These are phyloP conservation scores for Solanum arcanum DNA, from an alignment of 257 asterid genomes.

Conservation along the genomic window DNA sequence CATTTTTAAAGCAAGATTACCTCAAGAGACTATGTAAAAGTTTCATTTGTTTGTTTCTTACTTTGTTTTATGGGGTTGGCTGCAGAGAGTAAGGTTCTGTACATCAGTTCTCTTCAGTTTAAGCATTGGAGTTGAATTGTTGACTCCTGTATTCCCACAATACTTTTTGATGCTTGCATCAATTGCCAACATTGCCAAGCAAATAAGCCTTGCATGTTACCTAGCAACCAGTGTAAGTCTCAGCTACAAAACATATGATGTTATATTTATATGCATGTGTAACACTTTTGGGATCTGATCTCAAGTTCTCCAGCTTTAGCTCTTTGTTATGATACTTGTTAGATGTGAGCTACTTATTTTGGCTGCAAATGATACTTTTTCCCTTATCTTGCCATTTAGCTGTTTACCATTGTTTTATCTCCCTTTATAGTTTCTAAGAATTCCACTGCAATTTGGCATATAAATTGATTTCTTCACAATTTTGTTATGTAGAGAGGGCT, in stretches of 20 bases:
- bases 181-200: slow-evolving; percentile 90
- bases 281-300: not conserved
- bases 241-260: not conserved
- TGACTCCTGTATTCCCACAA: slow-evolving; percentile 79
- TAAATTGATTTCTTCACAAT: not conserved
- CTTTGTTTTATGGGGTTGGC: slow-evolving; percentile 3
- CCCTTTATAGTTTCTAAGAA: not conserved
- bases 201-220: slow-evolving; percentile 84
- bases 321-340: not conserved
- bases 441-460: not conserved
- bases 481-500: not conserved
- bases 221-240: slow-evolving; percentile 88
- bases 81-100: slow-evolving; percentile 87
- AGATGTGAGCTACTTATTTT: not conserved
- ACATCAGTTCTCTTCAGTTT: slow-evolving; percentile 80
- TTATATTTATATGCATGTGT: not conserved
- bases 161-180: slow-evolving; percentile 91
- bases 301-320: not conserved
- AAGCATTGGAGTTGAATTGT: slow-evolving; percentile 88
- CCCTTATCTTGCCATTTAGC: not conserved
- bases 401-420: not conserved
- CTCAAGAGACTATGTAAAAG: not conserved
- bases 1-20: not conserved
- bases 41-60: slow-evolving; percentile 2
- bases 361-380: not conserved